These are phyloP conservation scores for Andrographis paniculata DNA, from an alignment of 305 asterid genomes.

Conservation along the genomic window DNA sequence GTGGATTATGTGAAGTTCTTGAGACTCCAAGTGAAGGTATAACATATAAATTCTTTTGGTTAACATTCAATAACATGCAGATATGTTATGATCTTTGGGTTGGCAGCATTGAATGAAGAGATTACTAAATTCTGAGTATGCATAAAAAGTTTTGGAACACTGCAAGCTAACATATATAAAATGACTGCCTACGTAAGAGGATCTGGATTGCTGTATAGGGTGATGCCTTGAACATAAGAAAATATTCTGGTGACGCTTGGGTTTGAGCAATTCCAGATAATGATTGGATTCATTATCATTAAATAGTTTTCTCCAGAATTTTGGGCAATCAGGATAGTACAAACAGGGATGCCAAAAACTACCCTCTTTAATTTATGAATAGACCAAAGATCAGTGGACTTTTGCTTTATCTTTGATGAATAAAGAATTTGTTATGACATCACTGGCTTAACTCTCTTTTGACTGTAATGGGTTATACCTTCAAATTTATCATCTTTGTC, in stretches of 20 bases:
- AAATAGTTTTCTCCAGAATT: background rate
- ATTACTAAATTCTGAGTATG: background rate
- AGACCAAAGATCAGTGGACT: background rate
- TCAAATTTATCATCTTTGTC: background rate
- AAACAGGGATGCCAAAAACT: background rate
- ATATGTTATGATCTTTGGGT: slow-evolving; percentile 2
- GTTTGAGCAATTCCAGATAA: background rate
- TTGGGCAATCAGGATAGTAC: background rate
- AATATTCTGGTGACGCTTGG: background rate
- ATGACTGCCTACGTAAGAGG: background rate
- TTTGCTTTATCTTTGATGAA: background rate
- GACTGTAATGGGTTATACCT: background rate
- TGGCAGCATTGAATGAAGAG: background rate
- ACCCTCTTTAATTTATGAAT: background rate
- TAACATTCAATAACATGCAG: too few relatives aligned
- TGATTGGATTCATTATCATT: background rate
- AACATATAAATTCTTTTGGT: background rate
- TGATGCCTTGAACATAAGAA: background rate
- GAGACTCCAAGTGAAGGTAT: slow-evolving; percentile 97
- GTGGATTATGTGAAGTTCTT: slow-evolving; percentile 97
- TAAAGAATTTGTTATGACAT: background rate
- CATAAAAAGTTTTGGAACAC: too few relatives aligned
- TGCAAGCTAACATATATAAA: background rate
- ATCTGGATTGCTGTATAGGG: background rate
- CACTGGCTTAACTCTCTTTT: background rate